Evolutionary conservation across 768 basidiomycete genomes (phyloP).

Genomic region (Piloderma croceum): DNA sequence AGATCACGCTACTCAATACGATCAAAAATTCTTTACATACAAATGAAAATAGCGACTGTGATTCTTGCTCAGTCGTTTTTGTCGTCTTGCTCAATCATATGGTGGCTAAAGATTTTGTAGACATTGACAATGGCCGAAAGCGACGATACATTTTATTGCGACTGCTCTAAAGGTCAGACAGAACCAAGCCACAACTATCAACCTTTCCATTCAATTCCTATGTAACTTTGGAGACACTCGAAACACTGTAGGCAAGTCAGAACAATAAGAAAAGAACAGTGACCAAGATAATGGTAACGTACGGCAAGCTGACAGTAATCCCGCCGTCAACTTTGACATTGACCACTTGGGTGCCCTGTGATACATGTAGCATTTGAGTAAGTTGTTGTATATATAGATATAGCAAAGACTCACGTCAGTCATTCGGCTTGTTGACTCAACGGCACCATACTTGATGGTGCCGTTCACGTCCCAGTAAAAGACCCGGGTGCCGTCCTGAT

Average conservation of each 20-base stretch:
- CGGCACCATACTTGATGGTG: constrained; percentile 53
- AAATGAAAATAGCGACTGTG: too few relatives aligned
- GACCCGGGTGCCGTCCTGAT: constrained; percentile 61
- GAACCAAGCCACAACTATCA: too few relatives aligned
- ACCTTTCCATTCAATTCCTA: too few relatives aligned
- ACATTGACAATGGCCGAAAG: too few relatives aligned
- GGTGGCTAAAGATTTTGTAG: too few relatives aligned
- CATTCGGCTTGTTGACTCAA: constrained; percentile 46
- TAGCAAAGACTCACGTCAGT: constrained; percentile 53
- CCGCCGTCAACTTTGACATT: constrained; percentile 45
- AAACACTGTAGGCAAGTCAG: constrained; percentile 34
- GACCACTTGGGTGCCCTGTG: constrained; percentile 59
- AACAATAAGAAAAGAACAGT: constrained; percentile 4
- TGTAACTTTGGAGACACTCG: constrained; percentile 42
- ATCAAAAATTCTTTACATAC: too few relatives aligned
- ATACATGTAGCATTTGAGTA: constrained; percentile 7
- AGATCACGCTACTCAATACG: too few relatives aligned
- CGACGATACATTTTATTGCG: too few relatives aligned
- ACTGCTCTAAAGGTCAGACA: too few relatives aligned
- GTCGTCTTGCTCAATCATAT: too few relatives aligned
- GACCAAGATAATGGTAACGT: constrained; percentile 23
- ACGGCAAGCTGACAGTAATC: constrained; percentile 53
- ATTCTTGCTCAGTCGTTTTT: too few relatives aligned
- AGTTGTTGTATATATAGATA: background rate
- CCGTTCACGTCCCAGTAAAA: constrained; percentile 59